Evolutionary conservation across 2,329 filamentous ascomycete species (phyloP).

Genomic region (Colletotrichum musae): DNA sequence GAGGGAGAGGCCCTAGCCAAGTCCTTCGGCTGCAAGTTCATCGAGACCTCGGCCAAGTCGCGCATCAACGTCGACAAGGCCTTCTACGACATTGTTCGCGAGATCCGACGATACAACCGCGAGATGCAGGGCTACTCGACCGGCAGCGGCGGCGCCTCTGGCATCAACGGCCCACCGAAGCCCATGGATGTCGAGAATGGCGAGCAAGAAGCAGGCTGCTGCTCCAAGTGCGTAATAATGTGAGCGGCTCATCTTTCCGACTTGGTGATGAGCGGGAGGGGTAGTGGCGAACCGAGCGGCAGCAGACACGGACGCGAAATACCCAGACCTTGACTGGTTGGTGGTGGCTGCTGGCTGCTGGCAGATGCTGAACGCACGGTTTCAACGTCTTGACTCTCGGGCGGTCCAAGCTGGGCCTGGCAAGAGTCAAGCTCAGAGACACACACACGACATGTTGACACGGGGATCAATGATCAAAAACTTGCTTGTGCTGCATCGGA

Average conservation of each 20-base stretch:
- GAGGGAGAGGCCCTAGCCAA: conserved; percentile 91
- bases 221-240: conserved; percentile 90
- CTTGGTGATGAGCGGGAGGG: conserved; percentile 23
- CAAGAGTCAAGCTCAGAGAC: conserved; percentile 28
- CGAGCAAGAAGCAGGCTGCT: conserved; percentile 81
- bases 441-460: conserved; percentile 33
- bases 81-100: conserved; percentile 98
- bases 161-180: conserved; percentile 72
- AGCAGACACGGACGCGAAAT: conserved; percentile 25
- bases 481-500: conserved; percentile 54
- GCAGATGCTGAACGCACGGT: conserved; percentile 35
- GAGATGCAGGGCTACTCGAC: conserved; percentile 93
- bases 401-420: conserved; percentile 35
- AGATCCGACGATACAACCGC: conserved; percentile 98
- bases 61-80: conserved; percentile 98
- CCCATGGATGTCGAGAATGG: conserved; percentile 86
- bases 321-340: conserved; percentile 32
- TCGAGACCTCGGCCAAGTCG: conserved; percentile 98
- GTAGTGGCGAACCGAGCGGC: conserved; percentile 29
- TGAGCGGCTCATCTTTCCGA: conserved; percentile 59
- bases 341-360: conserved; percentile 24
- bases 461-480: conserved; percentile 41
- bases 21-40: conserved; percentile 96
- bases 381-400: conserved; percentile 31
- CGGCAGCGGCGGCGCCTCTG: conserved; percentile 75